phyloP scores from a whole-genome alignment of 768 basidiomycete species.

The Lactarius hengduanensis region DNA sequence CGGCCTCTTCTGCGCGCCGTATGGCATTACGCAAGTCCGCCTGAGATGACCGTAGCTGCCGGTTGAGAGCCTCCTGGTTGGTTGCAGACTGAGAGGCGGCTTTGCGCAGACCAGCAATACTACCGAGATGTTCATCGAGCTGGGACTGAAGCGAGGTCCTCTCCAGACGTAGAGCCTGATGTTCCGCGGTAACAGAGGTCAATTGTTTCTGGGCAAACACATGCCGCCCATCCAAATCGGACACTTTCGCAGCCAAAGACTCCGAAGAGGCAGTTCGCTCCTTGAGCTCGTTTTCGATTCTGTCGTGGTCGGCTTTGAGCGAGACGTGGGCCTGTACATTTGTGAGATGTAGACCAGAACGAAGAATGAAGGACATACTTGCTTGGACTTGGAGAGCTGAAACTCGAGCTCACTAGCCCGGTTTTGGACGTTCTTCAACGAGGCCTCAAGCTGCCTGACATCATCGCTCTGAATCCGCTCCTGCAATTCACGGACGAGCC shows the following conservation, averaged over 20 bases:
- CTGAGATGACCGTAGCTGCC: constrained; percentile 59
- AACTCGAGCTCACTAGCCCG: constrained; percentile 83
- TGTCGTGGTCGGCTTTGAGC: constrained; percentile 62
- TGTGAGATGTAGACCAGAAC: constrained; percentile 14
- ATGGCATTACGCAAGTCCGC: constrained; percentile 63
- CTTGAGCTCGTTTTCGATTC: constrained; percentile 48
- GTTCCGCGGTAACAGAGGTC: constrained; percentile 44
- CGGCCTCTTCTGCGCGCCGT: constrained; percentile 72
- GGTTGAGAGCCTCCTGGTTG: constrained; percentile 51
- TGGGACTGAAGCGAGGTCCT: constrained; percentile 50
- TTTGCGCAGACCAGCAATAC: constrained; percentile 54
- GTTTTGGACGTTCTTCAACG: constrained; percentile 75
- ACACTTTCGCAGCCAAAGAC: constrained; percentile 49
- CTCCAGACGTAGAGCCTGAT: constrained; percentile 48
- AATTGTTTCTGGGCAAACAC: constrained; percentile 45
- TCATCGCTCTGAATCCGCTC: constrained; percentile 85
- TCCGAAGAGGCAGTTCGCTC: constrained; percentile 43
- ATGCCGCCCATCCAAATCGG: constrained; percentile 45
- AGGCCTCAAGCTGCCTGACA: constrained; percentile 67
- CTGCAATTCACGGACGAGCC: constrained; percentile 66
- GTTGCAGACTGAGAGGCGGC: constrained; percentile 55
- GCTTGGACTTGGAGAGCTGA: constrained; percentile 74
- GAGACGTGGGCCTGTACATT: constrained; percentile 50
- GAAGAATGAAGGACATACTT: constrained; percentile 45
- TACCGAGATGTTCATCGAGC: constrained; percentile 44